Evolutionary conservation across 2,329 filamentous ascomycete species (phyloP).

Genomic region (Neofusicoccum sp.): DNA sequence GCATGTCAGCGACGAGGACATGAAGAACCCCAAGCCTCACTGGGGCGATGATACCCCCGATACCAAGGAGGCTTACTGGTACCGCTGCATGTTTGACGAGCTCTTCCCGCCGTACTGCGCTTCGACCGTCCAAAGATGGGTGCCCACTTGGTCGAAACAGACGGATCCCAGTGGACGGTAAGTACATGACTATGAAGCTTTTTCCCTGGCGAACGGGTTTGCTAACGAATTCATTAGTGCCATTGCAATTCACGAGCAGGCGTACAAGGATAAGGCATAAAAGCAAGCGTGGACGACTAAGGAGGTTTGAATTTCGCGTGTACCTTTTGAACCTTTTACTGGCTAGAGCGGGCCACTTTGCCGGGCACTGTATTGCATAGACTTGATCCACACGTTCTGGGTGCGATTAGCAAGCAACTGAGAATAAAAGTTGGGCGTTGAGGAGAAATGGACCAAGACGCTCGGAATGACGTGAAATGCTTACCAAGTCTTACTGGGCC

Average conservation of each 20-base stretch:
- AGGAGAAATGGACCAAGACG: too few relatives aligned
- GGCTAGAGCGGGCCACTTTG: not conserved
- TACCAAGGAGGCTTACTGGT: conserved; percentile 99
- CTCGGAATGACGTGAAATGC: too few relatives aligned
- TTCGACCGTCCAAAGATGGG: conserved; percentile 92
- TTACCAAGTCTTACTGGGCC: too few relatives aligned
- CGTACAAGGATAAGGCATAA: conserved; percentile 24
- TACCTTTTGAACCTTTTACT: not conserved
- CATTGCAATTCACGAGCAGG: conserved; percentile 25
- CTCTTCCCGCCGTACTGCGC: conserved; percentile 93
- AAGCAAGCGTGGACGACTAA: not conserved
- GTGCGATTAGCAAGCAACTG: not conserved
- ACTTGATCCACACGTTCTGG: not conserved
- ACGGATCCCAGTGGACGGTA: conserved; percentile 90
- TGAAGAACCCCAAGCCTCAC: conserved; percentile 96
- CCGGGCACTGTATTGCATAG: not conserved
- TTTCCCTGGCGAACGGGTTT: conserved; percentile 19
- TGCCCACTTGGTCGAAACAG: conserved; percentile 95
- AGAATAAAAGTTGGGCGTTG: too few relatives aligned
- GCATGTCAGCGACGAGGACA: conserved; percentile 93
- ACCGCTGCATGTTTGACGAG: conserved; percentile 97
- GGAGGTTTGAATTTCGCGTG: not conserved
- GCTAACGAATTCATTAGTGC: conserved; percentile 21
- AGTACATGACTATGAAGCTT: not conserved
- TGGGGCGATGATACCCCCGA: conserved; percentile 93